These are phyloP conservation scores for Trametes elegans DNA, from an alignment of 768 basidiomycete species.

Conservation along the genomic window DNA sequence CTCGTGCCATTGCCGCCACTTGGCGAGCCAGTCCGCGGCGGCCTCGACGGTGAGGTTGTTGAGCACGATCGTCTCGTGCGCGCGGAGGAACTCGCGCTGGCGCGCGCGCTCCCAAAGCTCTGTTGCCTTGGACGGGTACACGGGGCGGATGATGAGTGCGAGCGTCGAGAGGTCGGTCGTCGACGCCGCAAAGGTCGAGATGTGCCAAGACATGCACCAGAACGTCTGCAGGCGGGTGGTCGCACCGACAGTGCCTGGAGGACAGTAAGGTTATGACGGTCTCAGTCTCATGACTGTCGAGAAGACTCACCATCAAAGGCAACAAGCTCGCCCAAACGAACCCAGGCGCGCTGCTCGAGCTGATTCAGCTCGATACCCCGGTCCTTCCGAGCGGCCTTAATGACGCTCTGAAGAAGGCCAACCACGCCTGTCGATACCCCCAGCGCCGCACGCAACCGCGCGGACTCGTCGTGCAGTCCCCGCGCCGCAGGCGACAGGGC, in stretches of 20 bases:
- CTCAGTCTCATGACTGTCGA: background rate
- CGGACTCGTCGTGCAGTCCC: constrained; percentile 39
- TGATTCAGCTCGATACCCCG: constrained; percentile 38
- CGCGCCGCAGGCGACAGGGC: constrained; percentile 33
- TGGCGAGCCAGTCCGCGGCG: constrained; percentile 43
- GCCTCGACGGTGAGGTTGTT: constrained; percentile 50
- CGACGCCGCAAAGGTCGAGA: constrained; percentile 38
- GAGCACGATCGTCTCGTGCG: constrained; percentile 57
- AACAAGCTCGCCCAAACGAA: constrained; percentile 47
- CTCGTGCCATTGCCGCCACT: constrained; percentile 29
- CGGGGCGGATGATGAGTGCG: constrained; percentile 50
- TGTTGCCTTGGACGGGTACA: constrained; percentile 43
- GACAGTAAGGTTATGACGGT: constrained; percentile 7
- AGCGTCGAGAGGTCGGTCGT: constrained; percentile 55
- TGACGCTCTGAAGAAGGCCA: constrained; percentile 34
- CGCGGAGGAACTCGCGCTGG: constrained; percentile 32
- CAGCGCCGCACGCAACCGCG: constrained; percentile 38
- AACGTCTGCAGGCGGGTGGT: constrained; percentile 53
- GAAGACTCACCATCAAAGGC: constrained; percentile 37
- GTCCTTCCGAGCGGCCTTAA: constrained; percentile 29
- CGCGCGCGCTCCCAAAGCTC: constrained; percentile 43
- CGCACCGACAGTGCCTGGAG: constrained; percentile 31
- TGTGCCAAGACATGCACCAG: constrained; percentile 45
- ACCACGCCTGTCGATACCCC: constrained; percentile 37
- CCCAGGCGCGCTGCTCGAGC: constrained; percentile 49